Evolutionary conservation across 768 basidiomycete genomes (phyloP), one percentile per base, ranked within the genome.

Genomic region (Suillus cothurnatus): DNA sequence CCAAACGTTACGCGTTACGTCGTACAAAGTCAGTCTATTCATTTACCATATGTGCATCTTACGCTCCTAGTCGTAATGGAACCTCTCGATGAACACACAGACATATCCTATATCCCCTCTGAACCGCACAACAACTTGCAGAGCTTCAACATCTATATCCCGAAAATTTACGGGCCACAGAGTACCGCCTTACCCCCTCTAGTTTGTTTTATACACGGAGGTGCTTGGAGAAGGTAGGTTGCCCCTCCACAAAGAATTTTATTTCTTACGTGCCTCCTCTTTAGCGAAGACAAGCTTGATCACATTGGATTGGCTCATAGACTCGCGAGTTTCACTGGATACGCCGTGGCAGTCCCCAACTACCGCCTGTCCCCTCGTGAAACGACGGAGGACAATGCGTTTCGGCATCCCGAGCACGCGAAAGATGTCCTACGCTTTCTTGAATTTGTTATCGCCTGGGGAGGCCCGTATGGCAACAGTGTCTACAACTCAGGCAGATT

Each of bases 141-240:
- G 53, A 74, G 78, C 31, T 88, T 91, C 67, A 91, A 93, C 71
- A 61, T 88, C 2, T 85, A 86, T 77, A 59, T 81, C 38, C 79
- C 84, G 21, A 64, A 66, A n/a, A n/a, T n/a, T n/a, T n/a, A n/a
- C n/a, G n/a, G n/a, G 26, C 56, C 31, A 23, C 19, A 38, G 53
- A 59, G 63, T 32, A 11, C 55, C 31, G n/a, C n/a, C n/a, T n/a
- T n/a, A 28, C 64, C 72, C 1, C 80, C 83, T n/a, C 74, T 93
- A 50, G 71, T 93, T 45, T 86, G 86, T 70, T 94, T 93, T 70
- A 78, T 94, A 34, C 93, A 93, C 69, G 93, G 93, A 36, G 93
- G 93, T 39, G 93, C 93, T 28, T 95, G 93, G 93, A 80, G 86
- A 70, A 74, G 86, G 92, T 92, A 72, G 80, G 89, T 72, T 59